Conservation (phyloP, 495 filamentous ascomycete genomes). For the Penicillium manginii region DNA sequence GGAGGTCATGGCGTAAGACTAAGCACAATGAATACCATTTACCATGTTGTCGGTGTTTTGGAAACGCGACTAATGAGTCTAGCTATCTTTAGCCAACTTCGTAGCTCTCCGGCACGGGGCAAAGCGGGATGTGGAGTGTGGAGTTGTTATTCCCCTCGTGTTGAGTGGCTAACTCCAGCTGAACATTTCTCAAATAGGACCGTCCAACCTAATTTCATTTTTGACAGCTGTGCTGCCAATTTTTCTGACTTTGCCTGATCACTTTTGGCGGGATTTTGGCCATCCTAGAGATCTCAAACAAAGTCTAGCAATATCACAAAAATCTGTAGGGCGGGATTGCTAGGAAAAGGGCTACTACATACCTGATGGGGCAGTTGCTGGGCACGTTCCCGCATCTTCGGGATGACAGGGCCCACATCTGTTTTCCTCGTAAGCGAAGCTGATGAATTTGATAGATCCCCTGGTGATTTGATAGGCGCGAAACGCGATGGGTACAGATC, state of each 20-base stretch:
- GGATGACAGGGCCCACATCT: not conserved
- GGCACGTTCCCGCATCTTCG: not conserved
- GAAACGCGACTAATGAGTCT: conserved; percentile 5
- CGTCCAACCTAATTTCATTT: not conserved
- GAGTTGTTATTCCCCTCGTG: not conserved
- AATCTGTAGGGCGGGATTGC: too few relatives aligned
- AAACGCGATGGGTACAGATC: not conserved
- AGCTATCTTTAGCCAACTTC: not conserved
- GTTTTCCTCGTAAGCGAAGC: not conserved
- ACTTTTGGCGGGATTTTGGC: not conserved
- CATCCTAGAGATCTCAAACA: not conserved
- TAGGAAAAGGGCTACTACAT: not conserved
- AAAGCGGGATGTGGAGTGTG: conserved; percentile 20
- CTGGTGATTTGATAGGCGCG: not conserved
- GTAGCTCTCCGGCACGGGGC: conserved; percentile 9
- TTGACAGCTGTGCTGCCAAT: conserved; percentile 1
- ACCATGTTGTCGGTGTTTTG: not conserved
- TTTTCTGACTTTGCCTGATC: too few relatives aligned
- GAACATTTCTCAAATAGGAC: not conserved
- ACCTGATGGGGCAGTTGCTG: not conserved
- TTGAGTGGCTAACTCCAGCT: conserved; percentile 10
- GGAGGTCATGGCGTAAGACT: not conserved
- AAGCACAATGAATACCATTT: conserved; percentile 1
- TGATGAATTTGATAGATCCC: not conserved
- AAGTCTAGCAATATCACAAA: not conserved